phyloP scores from a whole-genome alignment of 768 basidiomycete species.

The Lentinula detonsa region DNA sequence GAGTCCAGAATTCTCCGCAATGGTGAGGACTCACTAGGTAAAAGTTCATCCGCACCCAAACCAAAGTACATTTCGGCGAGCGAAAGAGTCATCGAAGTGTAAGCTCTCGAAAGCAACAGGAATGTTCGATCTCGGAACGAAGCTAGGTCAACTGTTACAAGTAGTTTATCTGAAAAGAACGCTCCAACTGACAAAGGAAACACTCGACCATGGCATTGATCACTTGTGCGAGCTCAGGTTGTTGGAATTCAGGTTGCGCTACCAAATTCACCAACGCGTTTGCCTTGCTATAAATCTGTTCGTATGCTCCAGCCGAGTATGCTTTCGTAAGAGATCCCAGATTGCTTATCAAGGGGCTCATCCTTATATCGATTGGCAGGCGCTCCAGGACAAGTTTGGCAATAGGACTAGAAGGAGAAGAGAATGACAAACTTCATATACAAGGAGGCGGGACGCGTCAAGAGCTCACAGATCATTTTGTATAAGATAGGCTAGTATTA shows the following conservation, averaged over 20 bases:
- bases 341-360: constrained; percentile 39
- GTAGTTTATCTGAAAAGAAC: neutral
- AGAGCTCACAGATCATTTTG: constrained; percentile 52
- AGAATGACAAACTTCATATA: neutral
- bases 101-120: constrained; percentile 53
- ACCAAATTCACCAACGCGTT: constrained; percentile 33
- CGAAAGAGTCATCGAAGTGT: constrained; percentile 50
- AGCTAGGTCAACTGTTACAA: constrained; percentile 28
- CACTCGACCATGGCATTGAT: constrained; percentile 35
- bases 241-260: constrained; percentile 36
- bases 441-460: neutral
- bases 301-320: constrained; percentile 49
- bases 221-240: constrained; percentile 38
- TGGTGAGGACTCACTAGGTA: constrained; percentile 24
- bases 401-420: constrained; percentile 35
- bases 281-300: constrained; percentile 47
- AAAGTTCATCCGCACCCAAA: constrained; percentile 30
- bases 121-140: constrained; percentile 55
- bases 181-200: constrained; percentile 45
- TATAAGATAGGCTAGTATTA: constrained; percentile 63
- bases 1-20: neutral
- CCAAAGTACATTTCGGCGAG: constrained; percentile 57
- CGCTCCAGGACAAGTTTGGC: constrained; percentile 55
- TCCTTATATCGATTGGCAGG: constrained; percentile 41
- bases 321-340: constrained; percentile 43